Percentiles rank a stretch among this genome's conserved stretches.
Conservation (phyloP, 495 filamentous ascomycete species). For the Neurospora sublineolata region DNA sequence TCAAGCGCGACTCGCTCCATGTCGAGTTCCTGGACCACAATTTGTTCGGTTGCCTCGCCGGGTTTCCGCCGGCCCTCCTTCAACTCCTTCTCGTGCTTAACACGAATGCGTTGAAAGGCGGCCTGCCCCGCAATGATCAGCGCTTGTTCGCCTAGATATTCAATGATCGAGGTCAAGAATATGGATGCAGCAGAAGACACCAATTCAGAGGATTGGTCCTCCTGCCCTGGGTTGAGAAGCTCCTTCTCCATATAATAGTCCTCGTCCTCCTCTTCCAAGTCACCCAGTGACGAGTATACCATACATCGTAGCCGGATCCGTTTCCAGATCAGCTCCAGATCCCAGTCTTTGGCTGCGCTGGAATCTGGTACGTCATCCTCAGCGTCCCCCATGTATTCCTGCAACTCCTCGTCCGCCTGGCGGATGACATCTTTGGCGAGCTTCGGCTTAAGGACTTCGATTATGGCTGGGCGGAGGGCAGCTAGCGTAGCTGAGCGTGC, state of each 20-base stretch:
- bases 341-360: conserved; percentile 53
- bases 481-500: conserved; percentile 74
- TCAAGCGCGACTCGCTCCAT: conserved; percentile 89
- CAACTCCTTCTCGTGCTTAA: conserved; percentile 39
- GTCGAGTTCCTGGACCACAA: conserved; percentile 80
- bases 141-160: conserved; percentile 87
- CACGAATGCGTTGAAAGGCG: conserved; percentile 57
- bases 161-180: conserved; percentile 87
- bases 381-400: conserved; percentile 73
- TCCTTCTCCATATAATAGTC: conserved; percentile 70
- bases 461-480: conserved; percentile 68
- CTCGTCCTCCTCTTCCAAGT: conserved; percentile 96
- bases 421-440: conserved; percentile 79
- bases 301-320: conserved; percentile 85
- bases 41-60: conserved; percentile 41
- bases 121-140: conserved; percentile 82
- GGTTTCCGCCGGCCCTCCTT: conserved; percentile 33
- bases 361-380: conserved; percentile 51
- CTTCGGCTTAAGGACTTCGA: conserved; percentile 77
- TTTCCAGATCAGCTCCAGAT: conserved; percentile 82
- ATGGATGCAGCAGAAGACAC: conserved; percentile 90
- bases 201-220: conserved; percentile 47
- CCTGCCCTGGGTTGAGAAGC: conserved; percentile 43
- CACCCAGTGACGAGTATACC: conserved; percentile 93
- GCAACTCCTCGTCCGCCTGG: conserved; percentile 81